These are phyloP conservation scores for Selaginella tamariscina DNA, from an alignment of 75 land plant genomes.

Conservation along the genomic window DNA sequence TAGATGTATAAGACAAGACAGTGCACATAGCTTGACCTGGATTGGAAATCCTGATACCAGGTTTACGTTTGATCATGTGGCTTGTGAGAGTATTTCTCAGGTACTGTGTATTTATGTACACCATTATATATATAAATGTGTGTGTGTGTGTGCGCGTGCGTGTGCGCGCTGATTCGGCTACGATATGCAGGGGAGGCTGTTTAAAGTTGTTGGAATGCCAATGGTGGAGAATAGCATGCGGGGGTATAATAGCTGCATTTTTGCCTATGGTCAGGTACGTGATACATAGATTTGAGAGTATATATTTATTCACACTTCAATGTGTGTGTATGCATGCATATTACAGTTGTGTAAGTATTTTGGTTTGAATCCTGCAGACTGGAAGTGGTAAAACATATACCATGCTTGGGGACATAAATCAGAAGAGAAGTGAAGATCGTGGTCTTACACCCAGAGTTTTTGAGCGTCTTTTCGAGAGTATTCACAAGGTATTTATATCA, in stretches of 20 bases:
- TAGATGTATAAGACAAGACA: conserved; percentile 87
- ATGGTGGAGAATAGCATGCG: conserved; percentile 53
- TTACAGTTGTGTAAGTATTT: conserved; percentile 4
- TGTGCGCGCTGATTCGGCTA: not conserved
- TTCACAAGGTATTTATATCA: conserved; percentile 17
- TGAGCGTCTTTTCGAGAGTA: conserved; percentile 29
- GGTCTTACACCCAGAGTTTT: conserved; percentile 34
- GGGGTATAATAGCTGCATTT: conserved; percentile 51
- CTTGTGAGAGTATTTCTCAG: conserved; percentile 79
- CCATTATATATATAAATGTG: too few relatives aligned
- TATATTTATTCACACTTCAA: not conserved
- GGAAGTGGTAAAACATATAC: conserved; percentile 36
- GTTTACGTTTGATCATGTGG: conserved; percentile 94
- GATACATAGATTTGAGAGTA: not conserved
- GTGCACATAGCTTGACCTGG: conserved; percentile 60
- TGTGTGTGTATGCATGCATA: not conserved
- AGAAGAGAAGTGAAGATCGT: conserved; percentile 16
- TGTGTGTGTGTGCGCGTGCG: too few relatives aligned
- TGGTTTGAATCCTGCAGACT: conserved; percentile 20
- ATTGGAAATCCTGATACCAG: conserved; percentile 79
- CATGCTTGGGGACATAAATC: conserved; percentile 27
- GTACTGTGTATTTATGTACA: conserved; percentile 21
- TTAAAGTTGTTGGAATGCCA: conserved; percentile 37
- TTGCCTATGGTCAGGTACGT: conserved; percentile 49
- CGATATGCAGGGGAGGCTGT: conserved; percentile 32